Base-by-base conservation (phyloP, 345 rosid species). In the Hibiscus tridactylites region DNA sequence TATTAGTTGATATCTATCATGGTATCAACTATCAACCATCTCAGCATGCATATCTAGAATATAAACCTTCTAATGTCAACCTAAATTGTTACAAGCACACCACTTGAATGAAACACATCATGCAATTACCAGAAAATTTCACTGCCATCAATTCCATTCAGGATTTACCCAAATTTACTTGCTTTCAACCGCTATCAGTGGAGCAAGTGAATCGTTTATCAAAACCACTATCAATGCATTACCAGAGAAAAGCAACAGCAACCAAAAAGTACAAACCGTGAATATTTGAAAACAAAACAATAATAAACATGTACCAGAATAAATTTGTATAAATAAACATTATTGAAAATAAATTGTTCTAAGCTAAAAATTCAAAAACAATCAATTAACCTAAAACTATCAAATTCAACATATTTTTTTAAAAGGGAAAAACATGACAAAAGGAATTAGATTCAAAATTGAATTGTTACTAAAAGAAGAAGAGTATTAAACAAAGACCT, bases 401-500 rank as follows among this genome's bases (percentile, higher is more conserved):
- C 61, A 73, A 73, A 73, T 35, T 28, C 69, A 61, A 60, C 71
- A 80, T 61, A 50, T 58, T 49, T 69, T 52, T 0, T 19, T 42
- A 31, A 15, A 47, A 54, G 57, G 72, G 64, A 29, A 13, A 47
- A 61, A 47, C 54, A 52, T 53, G 54, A 56, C 12, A 58, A 8
- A 58, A 63, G 33, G 2, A 9, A 71, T 26, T 57, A 53, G 3
- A 16, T 52, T 52, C 21, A n/a, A 52, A 52, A 16, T 52, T 52
- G 21, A 52, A 52, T 16, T 52, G 19, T 16, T 52, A 52, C 16
- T 52, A 37, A 19, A 28, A 63, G 11, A 33, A 61, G 19, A 29
- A 5, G 3, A 9, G 47, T 42, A 28, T 52, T 16, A 13, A 26
- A 61, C 5, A 7, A 6, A 29, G 52, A 95, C 99, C 99, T 95